Base-by-base conservation (phyloP, 2,329 filamentous ascomycete genomes). In the Fusarium kyushuense region DNA sequence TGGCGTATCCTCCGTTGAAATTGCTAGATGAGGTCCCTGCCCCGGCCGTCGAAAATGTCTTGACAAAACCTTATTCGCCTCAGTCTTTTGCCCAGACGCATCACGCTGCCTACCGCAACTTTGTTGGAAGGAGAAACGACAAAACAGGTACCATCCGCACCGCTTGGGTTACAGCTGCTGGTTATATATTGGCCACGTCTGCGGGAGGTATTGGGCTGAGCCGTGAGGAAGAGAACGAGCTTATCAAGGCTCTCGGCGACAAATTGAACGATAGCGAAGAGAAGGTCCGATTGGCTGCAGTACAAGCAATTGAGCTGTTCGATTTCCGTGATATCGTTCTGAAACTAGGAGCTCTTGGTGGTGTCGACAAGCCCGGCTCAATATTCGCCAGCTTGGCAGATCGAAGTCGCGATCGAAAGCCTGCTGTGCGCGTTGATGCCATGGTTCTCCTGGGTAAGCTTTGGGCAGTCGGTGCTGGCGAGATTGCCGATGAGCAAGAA, bases 381-480 rank as follows among this genome's bases (percentile, higher is more conserved):
- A 86, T 97, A 27, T 85, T 99, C 17, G 89, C 86, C 55, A 93
- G 91, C 66, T 86, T 99, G 27, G 92, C 93, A 29, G 94, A 97
- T 75, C 89, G 96, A 67, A 93, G 93, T 69, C 93, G 94, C 72
- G 96, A 99, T 80, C 90, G 91, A 65, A 95, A 91, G 76, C 87
- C 90, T 16, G 84, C 87, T 41, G 92, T 99, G 13, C 92, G 95
- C 58, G 89, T 92, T 38, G 93, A 95, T 72, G 94, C 93, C 25
- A 97, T 97, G 87, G 90, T 89, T 51, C 84, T 96, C 11, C 83
- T 98, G 2, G 92, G 89, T 13, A 92, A 90, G 65, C 89, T 98
- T 29, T 99, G 96, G 96, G 94, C 93, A n/a, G 94, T 96, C 19
- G 95, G 93, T 14, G 89, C 90, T 19, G 92, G 93, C 19, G 94